These are phyloP conservation scores for Alisma plantagoaquatica DNA, from an alignment of 106 monocot genomes.

Conservation along the genomic window DNA sequence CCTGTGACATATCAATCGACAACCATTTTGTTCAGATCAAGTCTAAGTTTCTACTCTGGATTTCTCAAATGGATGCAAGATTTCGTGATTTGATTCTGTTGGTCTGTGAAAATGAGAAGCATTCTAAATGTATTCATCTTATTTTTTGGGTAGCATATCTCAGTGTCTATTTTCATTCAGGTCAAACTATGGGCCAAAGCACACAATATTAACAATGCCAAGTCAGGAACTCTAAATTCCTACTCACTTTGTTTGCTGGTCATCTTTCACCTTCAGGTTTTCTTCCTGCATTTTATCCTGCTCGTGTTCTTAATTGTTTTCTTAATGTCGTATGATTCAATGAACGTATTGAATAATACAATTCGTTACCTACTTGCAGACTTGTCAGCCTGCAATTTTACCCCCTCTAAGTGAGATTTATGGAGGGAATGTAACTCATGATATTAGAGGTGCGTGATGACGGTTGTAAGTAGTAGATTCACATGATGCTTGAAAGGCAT, in stretches of 20 bases:
- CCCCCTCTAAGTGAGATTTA: conserved; percentile 60
- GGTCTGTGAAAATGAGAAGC: conserved; percentile 24
- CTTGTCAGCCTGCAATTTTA: conserved; percentile 66
- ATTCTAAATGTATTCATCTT: too few relatives aligned
- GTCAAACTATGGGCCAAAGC: conserved; percentile 93
- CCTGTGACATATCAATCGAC: conserved; percentile 83
- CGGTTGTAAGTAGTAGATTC: too few relatives aligned
- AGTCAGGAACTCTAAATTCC: conserved; percentile 76
- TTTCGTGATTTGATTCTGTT: conserved; percentile 86
- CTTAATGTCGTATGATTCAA: too few relatives aligned
- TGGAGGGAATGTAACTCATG: conserved; percentile 31
- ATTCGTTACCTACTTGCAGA: conserved; percentile 25
- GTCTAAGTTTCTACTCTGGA: conserved; percentile 49
- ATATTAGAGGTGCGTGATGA: conserved; percentile 25
- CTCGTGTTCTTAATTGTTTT: not conserved
- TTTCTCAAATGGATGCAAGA: conserved; percentile 49
- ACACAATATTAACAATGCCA: conserved; percentile 68
- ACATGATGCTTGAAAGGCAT: too few relatives aligned
- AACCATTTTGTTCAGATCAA: conserved; percentile 56
- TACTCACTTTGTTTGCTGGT: conserved; percentile 81
- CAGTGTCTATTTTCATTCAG: conserved; percentile 26
- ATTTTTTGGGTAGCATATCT: not conserved
- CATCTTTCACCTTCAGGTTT: conserved; percentile 91
- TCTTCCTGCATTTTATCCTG: not conserved
- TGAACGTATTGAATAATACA: too few relatives aligned